These are phyloP conservation scores for Pisolithus orientalis DNA, from an alignment of 768 basidiomycete species.

Conservation along the genomic window DNA sequence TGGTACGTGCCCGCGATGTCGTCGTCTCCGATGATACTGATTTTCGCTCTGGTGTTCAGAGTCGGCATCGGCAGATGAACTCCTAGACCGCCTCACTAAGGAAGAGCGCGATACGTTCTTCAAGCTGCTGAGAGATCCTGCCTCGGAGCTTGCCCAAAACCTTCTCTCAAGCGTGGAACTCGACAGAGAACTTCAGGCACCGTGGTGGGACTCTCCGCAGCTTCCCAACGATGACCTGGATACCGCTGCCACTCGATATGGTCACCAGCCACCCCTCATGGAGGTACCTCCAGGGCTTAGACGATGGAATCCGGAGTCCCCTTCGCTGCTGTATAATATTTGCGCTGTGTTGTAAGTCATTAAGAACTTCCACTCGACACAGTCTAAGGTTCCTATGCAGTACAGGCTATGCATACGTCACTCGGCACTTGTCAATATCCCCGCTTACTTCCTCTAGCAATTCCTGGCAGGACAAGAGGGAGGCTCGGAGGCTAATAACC, in stretches of 20 bases:
- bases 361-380: background rate
- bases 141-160: slow-evolving; percentile 51
- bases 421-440: slow-evolving; percentile 55
- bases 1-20: slow-evolving; percentile 34
- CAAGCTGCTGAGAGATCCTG: slow-evolving; percentile 52
- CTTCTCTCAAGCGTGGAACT: slow-evolving; percentile 56
- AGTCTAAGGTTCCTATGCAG: slow-evolving; percentile 28
- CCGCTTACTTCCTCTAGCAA: slow-evolving; percentile 42
- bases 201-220: slow-evolving; percentile 67
- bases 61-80: slow-evolving; percentile 43
- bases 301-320: slow-evolving; percentile 29
- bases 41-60: slow-evolving; percentile 32
- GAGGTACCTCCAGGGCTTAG: slow-evolving; percentile 40
- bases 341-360: slow-evolving; percentile 56
- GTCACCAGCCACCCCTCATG: slow-evolving; percentile 39
- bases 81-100: slow-evolving; percentile 59
- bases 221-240: slow-evolving; percentile 1
- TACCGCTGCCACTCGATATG: slow-evolving; percentile 19
- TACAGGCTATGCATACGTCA: slow-evolving; percentile 61
- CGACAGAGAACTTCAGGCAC: slow-evolving; percentile 40
- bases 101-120: slow-evolving; percentile 58
- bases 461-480: slow-evolving; percentile 38
- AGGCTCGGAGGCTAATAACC: slow-evolving; percentile 43
- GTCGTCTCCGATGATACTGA: background rate
- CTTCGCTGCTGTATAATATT: slow-evolving; percentile 61